phyloP scores from a whole-genome alignment of 768 basidiomycete genomes.

The Trametes sanguinea region DNA sequence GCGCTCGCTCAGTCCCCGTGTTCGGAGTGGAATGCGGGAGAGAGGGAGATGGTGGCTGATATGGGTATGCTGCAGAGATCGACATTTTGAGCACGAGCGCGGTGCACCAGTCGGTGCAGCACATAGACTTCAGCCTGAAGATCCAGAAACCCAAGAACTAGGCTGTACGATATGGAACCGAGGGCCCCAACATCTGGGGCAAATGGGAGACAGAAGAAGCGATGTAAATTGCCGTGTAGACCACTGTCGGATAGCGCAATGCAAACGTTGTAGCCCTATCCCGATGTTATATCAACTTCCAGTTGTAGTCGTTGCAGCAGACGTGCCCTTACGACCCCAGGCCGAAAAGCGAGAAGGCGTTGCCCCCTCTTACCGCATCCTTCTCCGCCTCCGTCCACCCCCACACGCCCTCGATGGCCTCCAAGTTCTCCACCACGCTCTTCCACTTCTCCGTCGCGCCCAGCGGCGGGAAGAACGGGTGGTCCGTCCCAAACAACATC shows the following conservation, averaged over 20 bases:
- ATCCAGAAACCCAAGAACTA: constrained; percentile 65
- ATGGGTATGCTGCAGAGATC: constrained; percentile 57
- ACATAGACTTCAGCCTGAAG: constrained; percentile 97
- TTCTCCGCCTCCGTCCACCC: constrained; percentile 64
- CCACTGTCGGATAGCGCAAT: neutral
- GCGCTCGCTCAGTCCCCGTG: neutral
- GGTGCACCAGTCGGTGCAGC: constrained; percentile 89
- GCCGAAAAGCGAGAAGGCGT: constrained; percentile 73
- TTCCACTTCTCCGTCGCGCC: constrained; percentile 69
- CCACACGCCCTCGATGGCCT: constrained; percentile 68
- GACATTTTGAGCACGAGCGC: constrained; percentile 92
- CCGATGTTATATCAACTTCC: neutral
- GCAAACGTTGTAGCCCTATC: constrained; percentile 10
- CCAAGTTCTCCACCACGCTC: constrained; percentile 83
- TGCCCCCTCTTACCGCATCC: constrained; percentile 66
- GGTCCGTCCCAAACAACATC: constrained; percentile 85
- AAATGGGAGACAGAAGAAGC: neutral
- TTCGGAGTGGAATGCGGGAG: neutral
- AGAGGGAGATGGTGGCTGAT: constrained; percentile 3
- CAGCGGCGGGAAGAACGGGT: constrained; percentile 90
- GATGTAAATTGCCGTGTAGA: constrained; percentile 2
- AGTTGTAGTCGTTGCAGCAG: neutral
- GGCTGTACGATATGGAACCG: neutral
- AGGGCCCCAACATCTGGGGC: neutral
- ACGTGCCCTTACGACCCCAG: constrained; percentile 14